phyloP scores from a whole-genome alignment of 495 filamentous ascomycete species.

The Usnea hakonensis region DNA sequence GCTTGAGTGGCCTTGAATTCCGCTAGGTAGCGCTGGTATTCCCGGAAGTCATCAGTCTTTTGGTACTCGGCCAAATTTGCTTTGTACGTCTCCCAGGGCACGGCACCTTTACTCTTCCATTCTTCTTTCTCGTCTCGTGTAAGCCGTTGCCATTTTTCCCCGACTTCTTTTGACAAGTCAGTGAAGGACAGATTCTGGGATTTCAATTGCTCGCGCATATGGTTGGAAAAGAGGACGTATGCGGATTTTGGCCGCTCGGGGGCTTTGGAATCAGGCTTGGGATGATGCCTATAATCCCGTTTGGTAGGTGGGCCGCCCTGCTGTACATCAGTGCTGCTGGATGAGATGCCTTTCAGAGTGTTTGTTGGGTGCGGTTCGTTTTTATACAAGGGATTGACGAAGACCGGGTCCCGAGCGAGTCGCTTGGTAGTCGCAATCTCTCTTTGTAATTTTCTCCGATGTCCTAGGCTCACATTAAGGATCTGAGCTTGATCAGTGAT shows the following conservation, averaged over 20 bases:
- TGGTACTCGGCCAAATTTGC: conserved; percentile 14
- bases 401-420: neutral
- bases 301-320: conserved; percentile 8
- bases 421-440: conserved; percentile 21
- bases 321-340: neutral
- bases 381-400: conserved; percentile 7
- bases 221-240: conserved; percentile 21
- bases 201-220: conserved; percentile 19
- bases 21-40: conserved; percentile 12
- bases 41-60: conserved; percentile 12
- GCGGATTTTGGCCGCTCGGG: conserved; percentile 19
- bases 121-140: conserved; percentile 5
- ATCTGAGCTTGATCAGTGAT: conserved; percentile 7
- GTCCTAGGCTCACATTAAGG: conserved; percentile 21
- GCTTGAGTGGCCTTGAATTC: conserved; percentile 15
- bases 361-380: neutral
- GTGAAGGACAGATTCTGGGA: conserved; percentile 16
- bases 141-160: conserved; percentile 20
- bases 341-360: neutral
- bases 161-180: conserved; percentile 15
- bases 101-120: conserved; percentile 15
- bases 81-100: conserved; percentile 20
- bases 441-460: conserved; percentile 24
- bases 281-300: conserved; percentile 19
- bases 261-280: conserved; percentile 19